Evolutionary conservation across 805 yeast species (phyloP).

Genomic region (Candida morakotiae): DNA sequence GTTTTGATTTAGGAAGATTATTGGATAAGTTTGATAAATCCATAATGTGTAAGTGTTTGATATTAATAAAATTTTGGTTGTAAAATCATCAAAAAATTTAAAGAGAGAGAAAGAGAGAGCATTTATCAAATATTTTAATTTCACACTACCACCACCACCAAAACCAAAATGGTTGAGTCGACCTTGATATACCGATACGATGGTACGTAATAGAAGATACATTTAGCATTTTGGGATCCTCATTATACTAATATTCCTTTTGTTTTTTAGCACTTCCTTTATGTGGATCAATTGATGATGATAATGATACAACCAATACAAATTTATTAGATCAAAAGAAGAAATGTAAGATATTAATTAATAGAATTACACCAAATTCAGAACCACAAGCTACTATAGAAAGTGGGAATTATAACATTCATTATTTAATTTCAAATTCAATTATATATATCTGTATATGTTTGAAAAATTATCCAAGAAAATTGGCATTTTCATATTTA

Average conservation of each 20-base stretch:
- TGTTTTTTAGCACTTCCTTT: constrained; percentile 68
- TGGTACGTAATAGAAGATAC: constrained; percentile 46
- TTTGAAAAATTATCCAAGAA: constrained; percentile 77
- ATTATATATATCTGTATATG: constrained; percentile 77
- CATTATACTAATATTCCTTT: too few species aligned
- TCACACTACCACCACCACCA: too few species aligned
- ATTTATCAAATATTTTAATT: too few species aligned
- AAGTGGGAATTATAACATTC: constrained; percentile 71
- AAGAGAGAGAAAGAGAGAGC: too few species aligned
- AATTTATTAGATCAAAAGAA: constrained; percentile 72
- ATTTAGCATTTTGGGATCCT: too few species aligned
- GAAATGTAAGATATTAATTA: constrained; percentile 72
- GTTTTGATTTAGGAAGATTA: constrained; percentile 42
- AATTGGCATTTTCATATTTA: constrained; percentile 83
- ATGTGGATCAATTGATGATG: constrained; percentile 92
- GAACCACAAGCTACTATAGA: constrained; percentile 85
- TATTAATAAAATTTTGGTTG: too few species aligned
- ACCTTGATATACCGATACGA: constrained; percentile 64
- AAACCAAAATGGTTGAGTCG: constrained; percentile 71
- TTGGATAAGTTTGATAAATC: constrained; percentile 60
- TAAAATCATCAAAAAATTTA: too few species aligned
- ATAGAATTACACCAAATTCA: constrained; percentile 72
- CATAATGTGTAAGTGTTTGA: constrained; percentile 40
- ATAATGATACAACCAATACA: constrained; percentile 68
- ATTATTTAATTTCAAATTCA: constrained; percentile 58